phyloP scores from a whole-genome alignment of 1,139 yeast genomes.

The Yamadazyma mexicana region DNA sequence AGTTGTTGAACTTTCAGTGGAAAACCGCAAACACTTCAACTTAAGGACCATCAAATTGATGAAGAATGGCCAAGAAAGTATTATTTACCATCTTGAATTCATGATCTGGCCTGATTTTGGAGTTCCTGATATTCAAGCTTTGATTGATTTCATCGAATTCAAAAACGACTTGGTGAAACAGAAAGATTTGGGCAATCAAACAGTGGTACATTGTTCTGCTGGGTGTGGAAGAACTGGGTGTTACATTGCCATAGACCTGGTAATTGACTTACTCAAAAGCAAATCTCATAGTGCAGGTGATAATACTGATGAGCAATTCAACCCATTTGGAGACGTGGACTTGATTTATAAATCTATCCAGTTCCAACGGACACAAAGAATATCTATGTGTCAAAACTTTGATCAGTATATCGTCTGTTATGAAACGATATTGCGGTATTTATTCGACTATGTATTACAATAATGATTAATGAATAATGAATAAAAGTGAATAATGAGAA shows the following conservation, averaged over 20 bases:
- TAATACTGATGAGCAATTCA: constrained; percentile 12
- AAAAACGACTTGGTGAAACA: constrained; percentile 40
- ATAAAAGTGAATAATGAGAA: constrained; percentile 6
- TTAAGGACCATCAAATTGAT: constrained; percentile 13
- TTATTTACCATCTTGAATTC: constrained; percentile 65
- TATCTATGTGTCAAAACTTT: constrained; percentile 49
- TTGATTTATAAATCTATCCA: constrained; percentile 49
- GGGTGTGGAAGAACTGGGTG: constrained; percentile 87
- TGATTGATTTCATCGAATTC: constrained; percentile 51
- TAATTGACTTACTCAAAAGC: constrained; percentile 19
- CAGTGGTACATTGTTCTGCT: constrained; percentile 70
- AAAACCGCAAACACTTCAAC: constrained; percentile 14
- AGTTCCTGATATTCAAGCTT: constrained; percentile 54
- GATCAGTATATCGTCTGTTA: constrained; percentile 47
- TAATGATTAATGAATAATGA: constrained; percentile 12
- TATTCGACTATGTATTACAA: constrained; percentile 12
- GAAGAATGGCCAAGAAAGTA: constrained; percentile 5
- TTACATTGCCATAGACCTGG: constrained; percentile 54
- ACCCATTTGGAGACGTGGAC: constrained; percentile 38
- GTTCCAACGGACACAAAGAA: constrained; percentile 42
- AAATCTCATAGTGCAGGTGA: not conserved
- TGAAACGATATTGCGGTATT: constrained; percentile 36
- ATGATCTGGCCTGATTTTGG: constrained; percentile 85
- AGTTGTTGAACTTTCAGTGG: constrained; percentile 13
- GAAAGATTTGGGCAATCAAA: constrained; percentile 21